These are phyloP conservation scores for Penstemon newberryi DNA, from an alignment of 257 asterid genomes.

Conservation along the genomic window DNA sequence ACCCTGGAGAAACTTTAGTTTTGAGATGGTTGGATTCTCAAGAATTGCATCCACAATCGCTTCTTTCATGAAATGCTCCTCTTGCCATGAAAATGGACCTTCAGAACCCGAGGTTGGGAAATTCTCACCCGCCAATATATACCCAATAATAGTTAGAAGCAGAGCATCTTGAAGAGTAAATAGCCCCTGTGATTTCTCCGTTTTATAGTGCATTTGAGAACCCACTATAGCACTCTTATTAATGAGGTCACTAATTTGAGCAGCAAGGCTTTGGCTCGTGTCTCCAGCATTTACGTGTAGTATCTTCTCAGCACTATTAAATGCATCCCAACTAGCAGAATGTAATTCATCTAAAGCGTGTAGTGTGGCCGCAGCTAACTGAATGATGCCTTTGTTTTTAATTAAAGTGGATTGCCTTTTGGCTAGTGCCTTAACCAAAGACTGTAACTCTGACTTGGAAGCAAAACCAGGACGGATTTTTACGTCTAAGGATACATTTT, in stretches of 20 bases:
- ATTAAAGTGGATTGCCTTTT: slow-evolving; percentile 58
- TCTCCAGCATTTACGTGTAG: slow-evolving; percentile 89
- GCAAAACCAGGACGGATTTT: slow-evolving; percentile 70
- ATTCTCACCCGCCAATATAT: slow-evolving; percentile 88
- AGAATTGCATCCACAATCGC: slow-evolving; percentile 89
- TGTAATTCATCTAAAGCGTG: slow-evolving; percentile 62
- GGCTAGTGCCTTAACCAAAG: slow-evolving; percentile 67
- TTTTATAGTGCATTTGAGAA: slow-evolving; percentile 38
- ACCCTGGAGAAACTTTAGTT: slow-evolving; percentile 76
- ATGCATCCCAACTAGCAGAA: slow-evolving; percentile 85
- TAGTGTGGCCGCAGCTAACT: slow-evolving; percentile 76
- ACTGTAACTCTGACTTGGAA: slow-evolving; percentile 64
- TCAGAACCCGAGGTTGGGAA: slow-evolving; percentile 89
- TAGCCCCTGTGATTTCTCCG: slow-evolving; percentile 51
- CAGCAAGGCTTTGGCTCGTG: slow-evolving; percentile 93
- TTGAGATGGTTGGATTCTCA: slow-evolving; percentile 65
- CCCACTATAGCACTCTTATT: slow-evolving; percentile 72
- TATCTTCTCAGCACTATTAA: slow-evolving; percentile 89
- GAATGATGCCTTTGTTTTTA: slow-evolving; percentile 83
- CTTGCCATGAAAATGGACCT: slow-evolving; percentile 99
- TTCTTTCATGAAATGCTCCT: slow-evolving; percentile 96
- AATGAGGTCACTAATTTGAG: slow-evolving; percentile 92
- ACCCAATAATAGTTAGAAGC: slow-evolving; percentile 72
- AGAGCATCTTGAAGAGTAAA: slow-evolving; percentile 80
- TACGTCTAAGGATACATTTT: slow-evolving; percentile 53